Evolutionary conservation across 1,284 basidiomycete species (phyloP), one percentile per base, ranked within the genome.

Genomic region (Rhodotorula sp.): DNA sequence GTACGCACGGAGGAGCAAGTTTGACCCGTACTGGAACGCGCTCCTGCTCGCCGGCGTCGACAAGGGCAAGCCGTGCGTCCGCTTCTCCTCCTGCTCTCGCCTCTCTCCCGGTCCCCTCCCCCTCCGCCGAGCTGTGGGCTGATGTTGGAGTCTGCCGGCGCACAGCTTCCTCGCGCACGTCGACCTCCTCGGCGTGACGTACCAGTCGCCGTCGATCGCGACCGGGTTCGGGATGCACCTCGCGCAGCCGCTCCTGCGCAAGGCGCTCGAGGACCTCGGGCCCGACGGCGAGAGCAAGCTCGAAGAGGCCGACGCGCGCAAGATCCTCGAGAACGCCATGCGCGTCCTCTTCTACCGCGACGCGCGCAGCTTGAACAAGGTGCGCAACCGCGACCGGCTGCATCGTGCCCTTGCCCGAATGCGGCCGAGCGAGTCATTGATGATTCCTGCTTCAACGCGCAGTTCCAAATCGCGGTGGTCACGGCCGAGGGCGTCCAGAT

Each of bases 161-260:
- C 42, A 14, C 76, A 93, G 92, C 49, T 96, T 96, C 86, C 84
- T 99, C 61, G 89, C 93, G 4, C 99, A 91, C 80, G 95, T 99
- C 58, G 96, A 99, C 82, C 85, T 99, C n/a, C 85, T 97, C 23
- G 97, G 97, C 45, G 97, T 93, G 41, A 98, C 97, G 0, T 99
- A 98, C 81, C 87, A 90, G 16, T 88, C 94, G 13, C 90, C 92
- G n/a, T 96, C 94, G 9, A 88, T 99, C 52, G 97, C 96, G 3
- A 98, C 97, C 0, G 96, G 97, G 1, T 98, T 93, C 81, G 97
- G 96, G n/a, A 86, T 90, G 25, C 90, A 96, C 82, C 90, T 99
- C 67, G 96, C 96, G 4, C 91, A 93, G 79, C 97, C 97, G 0
- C 84, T 99, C 23, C 86, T 99, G 48, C 88, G 96, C 54, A 91